Conservation (phyloP, 805 yeast species). For the Saturnispora halmiae region DNA sequence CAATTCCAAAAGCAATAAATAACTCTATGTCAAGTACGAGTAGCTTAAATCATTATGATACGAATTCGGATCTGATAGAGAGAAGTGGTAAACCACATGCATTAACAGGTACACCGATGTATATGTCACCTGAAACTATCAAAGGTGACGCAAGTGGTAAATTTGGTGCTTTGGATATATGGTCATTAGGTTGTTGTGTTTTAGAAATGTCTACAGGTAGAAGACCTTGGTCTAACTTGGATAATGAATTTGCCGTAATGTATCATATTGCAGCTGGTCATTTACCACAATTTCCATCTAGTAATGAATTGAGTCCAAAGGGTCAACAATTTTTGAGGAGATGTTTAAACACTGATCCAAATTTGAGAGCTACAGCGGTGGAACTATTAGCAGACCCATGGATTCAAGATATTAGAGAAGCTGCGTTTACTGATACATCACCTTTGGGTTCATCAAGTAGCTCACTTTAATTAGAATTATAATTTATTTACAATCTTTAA, state of each 20-base stretch:
- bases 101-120: constrained; percentile 95
- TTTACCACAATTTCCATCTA: constrained; percentile 72
- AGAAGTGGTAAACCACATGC: constrained; percentile 20
- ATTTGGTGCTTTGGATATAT: constrained; percentile 71
- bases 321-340: constrained; percentile 66
- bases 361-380: constrained; percentile 69
- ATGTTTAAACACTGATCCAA: constrained; percentile 78
- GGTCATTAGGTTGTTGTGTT: constrained; percentile 96
- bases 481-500: no score
- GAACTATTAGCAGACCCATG: constrained; percentile 85
- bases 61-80: constrained; percentile 3
- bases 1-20: background rate
- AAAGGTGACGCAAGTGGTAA: constrained; percentile 59
- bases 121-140: constrained; percentile 96
- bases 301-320: constrained; percentile 64
- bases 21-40: constrained; percentile 3
- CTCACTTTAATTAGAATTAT: constrained; percentile 1
- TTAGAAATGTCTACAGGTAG: constrained; percentile 95
- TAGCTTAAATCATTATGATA: constrained; percentile 4
- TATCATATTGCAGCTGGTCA: constrained; percentile 96
- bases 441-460: constrained; percentile 5
- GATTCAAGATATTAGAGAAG: constrained; percentile 63
- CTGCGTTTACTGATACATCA: constrained; percentile 50
- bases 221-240: constrained; percentile 93
- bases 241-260: constrained; percentile 98